phyloP scores from a whole-genome alignment of 108 stramenopile genomes.

The Skeletonema tropicum region DNA sequence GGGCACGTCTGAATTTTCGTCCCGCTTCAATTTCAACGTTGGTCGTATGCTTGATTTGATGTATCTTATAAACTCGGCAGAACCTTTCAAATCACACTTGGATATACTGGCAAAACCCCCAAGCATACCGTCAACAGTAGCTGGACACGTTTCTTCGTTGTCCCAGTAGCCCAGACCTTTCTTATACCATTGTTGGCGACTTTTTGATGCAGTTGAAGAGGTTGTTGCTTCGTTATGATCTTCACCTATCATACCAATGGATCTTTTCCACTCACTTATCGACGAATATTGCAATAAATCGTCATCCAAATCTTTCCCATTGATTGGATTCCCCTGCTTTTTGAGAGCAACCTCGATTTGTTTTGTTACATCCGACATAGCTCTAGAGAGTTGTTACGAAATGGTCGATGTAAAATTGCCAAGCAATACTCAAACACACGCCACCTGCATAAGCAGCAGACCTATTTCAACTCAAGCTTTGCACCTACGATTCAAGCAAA shows the following conservation, averaged over 20 bases:
- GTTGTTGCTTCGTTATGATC: not conserved
- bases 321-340: constrained; percentile 33
- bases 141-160: constrained; percentile 71
- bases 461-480: no score
- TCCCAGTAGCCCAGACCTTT: constrained; percentile 87
- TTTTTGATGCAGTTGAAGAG: not conserved
- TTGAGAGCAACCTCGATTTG: constrained; percentile 39
- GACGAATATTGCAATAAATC: constrained; percentile 27
- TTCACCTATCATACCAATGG: not conserved
- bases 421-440: no score
- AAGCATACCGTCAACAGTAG: constrained; percentile 87
- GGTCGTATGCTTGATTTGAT: constrained; percentile 41
- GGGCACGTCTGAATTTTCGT: constrained; percentile 17
- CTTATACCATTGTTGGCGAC: constrained; percentile 72
- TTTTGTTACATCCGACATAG: constrained; percentile 23
- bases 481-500: no score
- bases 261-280: constrained; percentile 38
- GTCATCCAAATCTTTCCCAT: constrained; percentile 38
- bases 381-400: not conserved
- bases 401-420: no score
- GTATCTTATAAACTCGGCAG: constrained; percentile 62
- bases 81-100: constrained; percentile 80
- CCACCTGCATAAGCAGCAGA: no score
- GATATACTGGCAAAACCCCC: constrained; percentile 89
- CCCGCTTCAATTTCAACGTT: constrained; percentile 27